phyloP scores from a whole-genome alignment of 2,329 filamentous ascomycete genomes.

The Amauroascus niger region DNA sequence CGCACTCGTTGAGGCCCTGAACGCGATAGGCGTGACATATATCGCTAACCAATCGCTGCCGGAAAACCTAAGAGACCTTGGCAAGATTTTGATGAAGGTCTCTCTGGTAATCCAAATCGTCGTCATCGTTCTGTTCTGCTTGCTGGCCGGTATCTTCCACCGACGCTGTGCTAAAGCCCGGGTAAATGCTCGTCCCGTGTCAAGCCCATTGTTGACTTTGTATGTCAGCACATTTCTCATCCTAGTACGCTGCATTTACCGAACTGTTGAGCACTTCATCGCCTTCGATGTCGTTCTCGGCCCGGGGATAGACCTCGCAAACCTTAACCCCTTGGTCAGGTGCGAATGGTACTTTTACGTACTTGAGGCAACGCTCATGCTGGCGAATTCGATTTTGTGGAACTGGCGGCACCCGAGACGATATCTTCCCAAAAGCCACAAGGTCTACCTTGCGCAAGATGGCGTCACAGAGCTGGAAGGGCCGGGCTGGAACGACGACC shows the following conservation, averaged over 20 bases:
- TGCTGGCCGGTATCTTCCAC: conserved; percentile 13
- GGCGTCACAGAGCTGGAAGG: conserved; percentile 23
- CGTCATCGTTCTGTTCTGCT: conserved; percentile 44
- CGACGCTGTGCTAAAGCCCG: conserved; percentile 26
- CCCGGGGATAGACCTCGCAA: conserved; percentile 4
- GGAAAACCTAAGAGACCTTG: conserved; percentile 37
- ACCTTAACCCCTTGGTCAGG: conserved; percentile 39
- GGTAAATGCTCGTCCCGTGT: conserved; percentile 19
- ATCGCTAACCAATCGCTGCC: conserved; percentile 43
- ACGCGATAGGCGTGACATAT: conserved; percentile 42
- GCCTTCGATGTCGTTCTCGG: background rate
- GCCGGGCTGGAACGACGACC: conserved; percentile 8
- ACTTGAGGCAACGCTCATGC: conserved; percentile 47
- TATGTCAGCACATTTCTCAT: conserved; percentile 44
- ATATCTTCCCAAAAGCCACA: conserved; percentile 41
- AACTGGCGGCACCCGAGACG: conserved; percentile 44
- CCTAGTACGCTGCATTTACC: conserved; percentile 45
- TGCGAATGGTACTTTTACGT: conserved; percentile 51
- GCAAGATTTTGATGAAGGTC: conserved; percentile 39
- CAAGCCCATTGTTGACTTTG: conserved; percentile 39
- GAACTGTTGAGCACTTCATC: conserved; percentile 47
- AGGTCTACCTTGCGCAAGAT: conserved; percentile 43
- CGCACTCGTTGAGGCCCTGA: conserved; percentile 41
- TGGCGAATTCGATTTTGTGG: conserved; percentile 42
- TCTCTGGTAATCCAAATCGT: conserved; percentile 44